phyloP scores from a whole-genome alignment of 2,329 filamentous ascomycete species.

The Bipolaris bicolor region DNA sequence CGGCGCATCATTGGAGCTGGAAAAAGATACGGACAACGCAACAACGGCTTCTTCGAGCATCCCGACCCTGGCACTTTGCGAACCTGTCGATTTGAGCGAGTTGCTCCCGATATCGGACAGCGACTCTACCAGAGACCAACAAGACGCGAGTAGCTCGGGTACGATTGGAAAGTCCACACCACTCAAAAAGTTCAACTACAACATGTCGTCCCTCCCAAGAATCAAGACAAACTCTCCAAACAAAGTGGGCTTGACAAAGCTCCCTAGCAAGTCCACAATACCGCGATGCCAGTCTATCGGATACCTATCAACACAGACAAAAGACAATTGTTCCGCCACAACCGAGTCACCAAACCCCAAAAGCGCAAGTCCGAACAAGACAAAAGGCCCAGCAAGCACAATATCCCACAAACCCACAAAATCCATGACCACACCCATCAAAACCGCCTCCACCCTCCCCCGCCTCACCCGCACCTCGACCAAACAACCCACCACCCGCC shows the following conservation, averaged over 20 bases:
- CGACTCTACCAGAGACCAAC: not conserved
- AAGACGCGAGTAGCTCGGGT: not conserved
- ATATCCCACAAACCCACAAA: not conserved
- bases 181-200: slow-evolving; percentile 3
- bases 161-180: not conserved
- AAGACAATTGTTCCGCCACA: not conserved
- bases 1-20: slow-evolving; percentile 7
- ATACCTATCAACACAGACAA: not conserved
- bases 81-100: slow-evolving; percentile 11
- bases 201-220: slow-evolving; percentile 1
- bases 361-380: not conserved
- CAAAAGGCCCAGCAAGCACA: not conserved
- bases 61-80: slow-evolving; percentile 5
- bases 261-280: not conserved
- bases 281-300: not conserved
- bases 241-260: not conserved
- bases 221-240: not conserved
- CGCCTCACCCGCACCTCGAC: not conserved
- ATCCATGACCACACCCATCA: not conserved
- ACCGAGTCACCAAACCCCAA: not conserved
- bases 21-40: slow-evolving; percentile 16
- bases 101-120: slow-evolving; percentile 4
- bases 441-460: not conserved
- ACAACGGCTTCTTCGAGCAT: slow-evolving; percentile 12
- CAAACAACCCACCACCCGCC: not conserved